Base-by-base conservation (phyloP, 768 basidiomycete genomes). In the Daedaleopsis nitida region DNA sequence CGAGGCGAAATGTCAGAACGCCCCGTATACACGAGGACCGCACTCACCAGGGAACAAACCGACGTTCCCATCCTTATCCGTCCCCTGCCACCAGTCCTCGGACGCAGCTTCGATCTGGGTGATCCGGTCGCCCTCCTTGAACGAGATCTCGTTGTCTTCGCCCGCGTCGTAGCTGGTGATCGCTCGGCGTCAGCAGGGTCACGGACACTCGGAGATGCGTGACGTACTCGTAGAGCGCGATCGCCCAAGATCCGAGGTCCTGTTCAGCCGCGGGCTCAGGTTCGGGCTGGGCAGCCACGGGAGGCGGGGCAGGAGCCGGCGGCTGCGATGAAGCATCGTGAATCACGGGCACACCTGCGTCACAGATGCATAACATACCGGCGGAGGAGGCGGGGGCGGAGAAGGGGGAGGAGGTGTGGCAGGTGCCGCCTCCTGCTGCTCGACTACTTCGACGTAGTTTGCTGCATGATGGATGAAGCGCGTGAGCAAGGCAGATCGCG, bases 1-100 rank as follows among this genome's bases (percentile, higher is more conserved):
- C n/a, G n/a, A n/a, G n/a, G n/a, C n/a, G n/a, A 42, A 42, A 3
- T 10, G 17, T 11, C 32, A 52, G n/a, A 3, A 21, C 38, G 27
- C 32, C 16, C 23, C 50, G 32, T 19, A 24, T 19, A 14, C 39
- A 14, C 16, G 42, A 10, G 5, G 42, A 71, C 5, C 38, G 19
- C 11, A 75, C 84, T 45, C 65, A 91, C 89, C 88, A 65, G 91
- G 90, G 83, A 92, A 92, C 68, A 91, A 76, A 21, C 91, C 92
- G 52, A 78, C 68, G 42, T 83, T 75, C 1, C 88, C 88, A 56
- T 78, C 70, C 35, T 70, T 52, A 65, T 84, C 82, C 67, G 75
- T 83, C 3, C 92, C 92, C 64, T 86, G 80, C 92, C 92, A 94
- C 93, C 92, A 94, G 66, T 92, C 92, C n/a, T 93, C 92, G 10